Percentiles rank a stretch among this genome's conserved stretches.
Evolutionary conservation across 495 filamentous ascomycete species (phyloP).

Genomic region (Haplographium delicatum): DNA sequence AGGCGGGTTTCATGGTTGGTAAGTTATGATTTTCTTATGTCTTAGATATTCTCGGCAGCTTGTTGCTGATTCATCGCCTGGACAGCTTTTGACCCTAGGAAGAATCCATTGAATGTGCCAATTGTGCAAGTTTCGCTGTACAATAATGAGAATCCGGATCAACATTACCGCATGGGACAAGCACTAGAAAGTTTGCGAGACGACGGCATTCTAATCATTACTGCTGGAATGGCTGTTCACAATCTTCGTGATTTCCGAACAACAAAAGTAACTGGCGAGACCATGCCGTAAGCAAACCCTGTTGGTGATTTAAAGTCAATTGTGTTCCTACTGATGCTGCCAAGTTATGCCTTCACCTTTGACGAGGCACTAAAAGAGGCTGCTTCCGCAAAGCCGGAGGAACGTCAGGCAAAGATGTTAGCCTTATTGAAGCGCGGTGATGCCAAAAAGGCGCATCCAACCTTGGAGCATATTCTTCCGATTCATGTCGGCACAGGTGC

Average conservation of each 20-base stretch:
- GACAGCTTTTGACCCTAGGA: slow-evolving; percentile 57
- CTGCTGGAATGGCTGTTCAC: slow-evolving; percentile 81
- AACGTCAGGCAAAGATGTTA: slow-evolving; percentile 15
- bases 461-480: slow-evolving; percentile 76
- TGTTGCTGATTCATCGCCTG: slow-evolving; percentile 7
- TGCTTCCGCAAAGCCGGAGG: slow-evolving; percentile 23
- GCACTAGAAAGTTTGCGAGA: slow-evolving; percentile 67
- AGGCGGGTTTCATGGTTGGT: slow-evolving; percentile 18
- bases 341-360: slow-evolving; percentile 39
- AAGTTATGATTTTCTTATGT: slow-evolving; percentile 6
- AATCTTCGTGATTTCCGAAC: slow-evolving; percentile 72
- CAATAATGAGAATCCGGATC: slow-evolving; percentile 58
- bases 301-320: slow-evolving; percentile 24
- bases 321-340: slow-evolving; percentile 4
- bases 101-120: slow-evolving; percentile 71
- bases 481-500: slow-evolving; percentile 71
- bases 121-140: slow-evolving; percentile 79
- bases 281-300: slow-evolving; percentile 58
- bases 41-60: slow-evolving; percentile 2
- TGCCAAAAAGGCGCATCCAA: slow-evolving; percentile 73
- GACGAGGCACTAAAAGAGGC: slow-evolving; percentile 77
- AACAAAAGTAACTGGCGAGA: slow-evolving; percentile 44
- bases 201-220: slow-evolving; percentile 68
- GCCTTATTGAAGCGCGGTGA: slow-evolving; percentile 35
- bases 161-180: slow-evolving; percentile 68